Percentiles rank a stretch among this genome's conserved stretches.
phyloP scores from a whole-genome alignment of 108 stramenopile species.

The Skeletonema marinoi region DNA sequence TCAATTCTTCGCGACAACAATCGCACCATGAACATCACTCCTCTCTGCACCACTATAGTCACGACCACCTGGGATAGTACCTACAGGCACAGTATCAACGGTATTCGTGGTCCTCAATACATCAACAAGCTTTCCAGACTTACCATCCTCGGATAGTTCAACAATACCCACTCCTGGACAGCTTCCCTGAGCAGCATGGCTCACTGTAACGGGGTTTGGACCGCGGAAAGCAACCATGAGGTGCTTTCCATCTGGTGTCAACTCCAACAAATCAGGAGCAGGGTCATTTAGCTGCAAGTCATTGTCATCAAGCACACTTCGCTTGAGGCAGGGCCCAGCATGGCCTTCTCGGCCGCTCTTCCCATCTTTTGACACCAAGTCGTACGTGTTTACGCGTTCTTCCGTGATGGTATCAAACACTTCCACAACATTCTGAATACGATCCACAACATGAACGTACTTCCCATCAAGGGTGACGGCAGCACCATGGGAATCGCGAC shows the following conservation, averaged over 20 bases:
- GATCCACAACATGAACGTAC: slow-evolving; percentile 41
- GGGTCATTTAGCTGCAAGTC: slow-evolving; percentile 22
- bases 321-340: slow-evolving; percentile 2
- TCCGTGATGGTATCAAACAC: not conserved
- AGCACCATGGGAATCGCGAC: slow-evolving; percentile 42
- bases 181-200: slow-evolving; percentile 39
- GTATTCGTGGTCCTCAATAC: slow-evolving; percentile 42
- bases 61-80: slow-evolving; percentile 21
- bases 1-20: slow-evolving; percentile 9
- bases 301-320: slow-evolving; percentile 9
- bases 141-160: slow-evolving; percentile 20
- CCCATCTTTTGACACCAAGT: slow-evolving; percentile 18
- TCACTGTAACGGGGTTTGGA: slow-evolving; percentile 33
- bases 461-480: slow-evolving; percentile 8
- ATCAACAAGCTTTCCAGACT: slow-evolving; percentile 23
- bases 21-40: slow-evolving; percentile 30
- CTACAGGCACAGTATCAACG: not conserved
- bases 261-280: slow-evolving; percentile 18
- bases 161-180: slow-evolving; percentile 49
- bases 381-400: slow-evolving; percentile 19
- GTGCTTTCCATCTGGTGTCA: slow-evolving; percentile 44
- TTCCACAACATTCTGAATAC: slow-evolving; percentile 42
- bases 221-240: slow-evolving; percentile 38
- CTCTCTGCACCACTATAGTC: slow-evolving; percentile 35
- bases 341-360: not conserved